Base-by-base conservation (phyloP, 768 basidiomycete genomes). In the Leccinum boreale region DNA sequence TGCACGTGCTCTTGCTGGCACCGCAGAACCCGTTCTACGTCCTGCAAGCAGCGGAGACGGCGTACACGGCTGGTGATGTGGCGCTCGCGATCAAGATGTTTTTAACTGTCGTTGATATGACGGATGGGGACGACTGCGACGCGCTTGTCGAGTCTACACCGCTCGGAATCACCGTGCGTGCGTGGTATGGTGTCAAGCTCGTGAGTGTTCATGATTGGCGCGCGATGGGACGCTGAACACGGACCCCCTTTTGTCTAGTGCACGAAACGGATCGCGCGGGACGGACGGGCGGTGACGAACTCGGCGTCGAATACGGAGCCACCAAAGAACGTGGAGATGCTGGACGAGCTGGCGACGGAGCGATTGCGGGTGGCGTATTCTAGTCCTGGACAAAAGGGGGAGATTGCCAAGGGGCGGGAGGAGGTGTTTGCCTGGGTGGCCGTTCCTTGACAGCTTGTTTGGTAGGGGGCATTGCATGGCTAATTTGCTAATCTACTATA, bases 11-110 rank as follows among this genome's bases (percentile, higher is more conserved):
- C 46, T 77, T 94, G 29, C 81, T 97, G 29, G 82, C 86, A 2
- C 92, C 94, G 0, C 91, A 94, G 62, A 95, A 94, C 65, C 89
- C 91, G 0, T 90, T 92, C 66, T 86, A 89, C 39, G 81, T 85
- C 57, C 80, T 94, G n/a, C 87, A 88, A 62, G 87, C 85, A 50
- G 94, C 92, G 0, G 94, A 97, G 72, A 93, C 89, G 9, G 92
- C 91, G 0, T 94, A 90, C 67, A 90, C 91, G 0, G 79, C 85
- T 0, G 83, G 81, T 2, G 92, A 94, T 69, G 67, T 91, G 21
- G 81, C 88, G 0, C 77, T 93, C 8, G 85, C 93, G 2, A 76
- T 92, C 53, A 90, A 90, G 71, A 85, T 84, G 77, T 94, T 85
- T 76, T 81, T 94, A 7, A 77, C 86, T 29, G 86, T 84, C 0